phyloP scores from a whole-genome alignment of 805 yeast species.

The Groenewaldozyma salmanticensis region DNA sequence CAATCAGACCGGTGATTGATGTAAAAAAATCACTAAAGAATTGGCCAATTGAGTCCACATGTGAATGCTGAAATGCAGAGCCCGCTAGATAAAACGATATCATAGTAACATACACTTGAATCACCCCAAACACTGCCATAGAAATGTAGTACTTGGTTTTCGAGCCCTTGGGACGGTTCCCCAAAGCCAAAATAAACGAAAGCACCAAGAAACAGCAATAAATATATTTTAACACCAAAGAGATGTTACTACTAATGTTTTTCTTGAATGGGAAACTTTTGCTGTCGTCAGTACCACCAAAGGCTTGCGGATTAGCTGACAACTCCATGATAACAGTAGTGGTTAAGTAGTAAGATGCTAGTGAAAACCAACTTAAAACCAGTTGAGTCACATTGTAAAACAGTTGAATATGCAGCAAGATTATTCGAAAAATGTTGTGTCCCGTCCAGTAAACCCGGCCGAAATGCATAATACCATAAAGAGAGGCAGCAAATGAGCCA shows the following conservation, averaged over 20 bases:
- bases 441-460: conserved; percentile 45
- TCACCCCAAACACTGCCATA: conserved; percentile 47
- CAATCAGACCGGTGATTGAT: conserved; percentile 42
- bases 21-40: conserved; percentile 30
- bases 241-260: conserved; percentile 31
- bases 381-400: conserved; percentile 45
- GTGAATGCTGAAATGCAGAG: conserved; percentile 36
- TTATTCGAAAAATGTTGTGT: conserved; percentile 41
- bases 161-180: conserved; percentile 56
- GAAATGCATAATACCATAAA: conserved; percentile 40
- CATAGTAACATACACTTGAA: conserved; percentile 49
- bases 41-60: conserved; percentile 17
- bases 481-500: conserved; percentile 61
- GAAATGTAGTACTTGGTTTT: conserved; percentile 43
- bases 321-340: conserved; percentile 48
- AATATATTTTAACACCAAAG: conserved; percentile 45
- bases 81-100: conserved; percentile 52
- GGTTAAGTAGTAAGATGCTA: conserved; percentile 54
- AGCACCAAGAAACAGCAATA: conserved; percentile 48
- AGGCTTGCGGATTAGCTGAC: conserved; percentile 31
- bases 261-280: conserved; percentile 29
- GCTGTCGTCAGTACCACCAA: conserved; percentile 36
- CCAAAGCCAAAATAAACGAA: conserved; percentile 54
- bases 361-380: conserved; percentile 52
- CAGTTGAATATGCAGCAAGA: conserved; percentile 46